Evolutionary conservation across 2,329 filamentous ascomycete species (phyloP), one percentile per base, ranked within the genome.

Genomic region (Albophoma yamanashiensis): DNA sequence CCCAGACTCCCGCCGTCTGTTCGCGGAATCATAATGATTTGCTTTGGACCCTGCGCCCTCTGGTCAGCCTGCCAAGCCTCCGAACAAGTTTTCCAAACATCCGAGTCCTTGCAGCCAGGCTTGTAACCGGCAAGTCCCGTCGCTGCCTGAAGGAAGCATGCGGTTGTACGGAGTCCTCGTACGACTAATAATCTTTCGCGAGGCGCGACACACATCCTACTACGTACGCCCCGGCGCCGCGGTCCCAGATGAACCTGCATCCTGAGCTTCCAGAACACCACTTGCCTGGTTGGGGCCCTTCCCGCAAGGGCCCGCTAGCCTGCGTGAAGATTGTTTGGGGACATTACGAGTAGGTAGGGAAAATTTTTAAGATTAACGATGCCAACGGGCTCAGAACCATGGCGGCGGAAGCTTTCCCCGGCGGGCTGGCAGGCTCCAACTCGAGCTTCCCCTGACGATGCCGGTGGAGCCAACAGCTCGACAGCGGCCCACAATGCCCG

Each of bases 401-500:
- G 40, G 36, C 55, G 50, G 63, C 69, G 70, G 69, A 71, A 71
- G 66, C 47, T 31, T 71, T 72, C 69, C 69, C 70, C 69, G 71
- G 70, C 61, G 43, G 42, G 70, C 61, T 9, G 43, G 43, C 43
- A 65, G 55, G 39, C 25, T 39, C 27, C 20, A 17, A 57, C 9
- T 25, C 50, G 17, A 36, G 50, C 50, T 53, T 36, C 50, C 45
- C 47, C 47, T 52, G 17, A 11, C 45, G 47, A 52, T 20, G 27
- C 8, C 20, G 27, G 47, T 52, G 47, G 47, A n/a, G 9, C 47
- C 27, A 25, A 52, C 27, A 34, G 47, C 17, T 52, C 17, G 27
- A 55, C 31, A 17, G 22, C 34, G 50, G 50, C 36, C 50, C 50
- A 53, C 47, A 22, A 14, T n/a, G 20, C 31, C 36, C 36, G 36